Evolutionary conservation across 371 early-diverging fungal species (phyloP).

Genomic region (Dipsacomyces acuminosporus): DNA sequence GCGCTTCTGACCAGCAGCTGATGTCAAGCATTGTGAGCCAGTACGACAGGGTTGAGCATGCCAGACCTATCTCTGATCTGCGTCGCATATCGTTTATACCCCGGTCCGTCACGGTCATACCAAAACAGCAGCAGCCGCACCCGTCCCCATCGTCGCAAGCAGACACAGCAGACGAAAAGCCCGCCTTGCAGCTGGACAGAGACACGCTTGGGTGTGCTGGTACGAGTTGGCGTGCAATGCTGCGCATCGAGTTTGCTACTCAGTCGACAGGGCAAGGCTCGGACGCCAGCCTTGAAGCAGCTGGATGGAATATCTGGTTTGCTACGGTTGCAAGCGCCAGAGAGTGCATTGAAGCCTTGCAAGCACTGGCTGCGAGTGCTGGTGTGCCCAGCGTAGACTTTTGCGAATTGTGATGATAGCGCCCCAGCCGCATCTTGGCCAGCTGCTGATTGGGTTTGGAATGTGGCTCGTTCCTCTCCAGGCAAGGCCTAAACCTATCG

Average conservation of each 20-base stretch:
- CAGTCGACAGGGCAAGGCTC: background rate
- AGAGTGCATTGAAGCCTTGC: conserved; percentile 37
- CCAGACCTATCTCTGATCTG: conserved; percentile 27
- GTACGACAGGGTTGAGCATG: conserved; percentile 29
- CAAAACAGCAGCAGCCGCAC: background rate
- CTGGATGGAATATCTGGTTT: conserved; percentile 38
- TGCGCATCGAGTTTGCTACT: conserved; percentile 33
- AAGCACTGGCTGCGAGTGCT: conserved; percentile 7
- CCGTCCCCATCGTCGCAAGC: background rate
- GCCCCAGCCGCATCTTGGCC: too few relatives aligned
- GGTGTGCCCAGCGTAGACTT: conserved; percentile 6
- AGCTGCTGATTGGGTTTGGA: too few relatives aligned
- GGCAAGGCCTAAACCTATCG: too few relatives aligned
- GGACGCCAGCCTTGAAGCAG: background rate
- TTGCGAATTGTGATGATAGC: conserved; percentile 4
- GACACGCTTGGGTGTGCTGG: conserved; percentile 21
- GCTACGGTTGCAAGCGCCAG: conserved; percentile 29
- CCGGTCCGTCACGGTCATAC: conserved; percentile 4
- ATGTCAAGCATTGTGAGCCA: conserved; percentile 13
- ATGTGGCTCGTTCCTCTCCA: too few relatives aligned
- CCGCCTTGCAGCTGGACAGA: background rate
- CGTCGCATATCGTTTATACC: conserved; percentile 17
- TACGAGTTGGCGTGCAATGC: conserved; percentile 32
- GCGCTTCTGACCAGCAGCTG: too few relatives aligned
- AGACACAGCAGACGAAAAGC: background rate